Evolutionary conservation across 2,329 filamentous ascomycete genomes (phyloP), one percentile per base, ranked within the genome.

Genomic region (Fusarium sp.): DNA sequence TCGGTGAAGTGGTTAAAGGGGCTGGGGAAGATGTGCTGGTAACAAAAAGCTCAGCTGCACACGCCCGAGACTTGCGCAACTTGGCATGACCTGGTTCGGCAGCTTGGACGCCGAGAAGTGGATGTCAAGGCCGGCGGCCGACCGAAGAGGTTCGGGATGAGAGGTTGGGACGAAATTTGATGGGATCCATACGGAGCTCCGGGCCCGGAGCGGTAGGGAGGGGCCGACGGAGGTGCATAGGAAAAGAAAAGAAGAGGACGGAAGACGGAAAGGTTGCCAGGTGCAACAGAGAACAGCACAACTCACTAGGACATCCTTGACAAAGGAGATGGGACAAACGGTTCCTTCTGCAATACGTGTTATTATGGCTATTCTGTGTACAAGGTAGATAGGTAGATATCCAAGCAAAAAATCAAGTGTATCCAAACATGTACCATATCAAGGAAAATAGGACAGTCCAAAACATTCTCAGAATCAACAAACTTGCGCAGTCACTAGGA

Each of bases 291-390:
- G 65, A 46, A 68, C 55, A 62, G 54, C 67, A 66, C 53, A 49
- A 82, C 91, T 87, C 88, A 94, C 92, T 82, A 94, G 83, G 70
- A 92, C 88, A 79, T 94, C 90, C 82, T 93, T 93, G 80, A 94
- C 92, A 80, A 94, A 94, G 73, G 90, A 93, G 78, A 94, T 93
- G 73, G 91, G 91, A 79, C 91, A 94, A 69, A 94, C 89, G 51
- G 92, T 94, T 68, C 92, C 92, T 85, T 94, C 92, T 94, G 74
- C 50, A 71, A 51, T 28, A 26, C 58, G 51, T 71, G 69, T 71
- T 71, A 71, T 63, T 71, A 69, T 58, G 28, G 25, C 65, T 71
- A 71, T 71, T 56, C 56, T 69, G 59, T 34, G 41, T 51, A 56
- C 44, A 46, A 46, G 9, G 25, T 46, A 46, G 44, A 46, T 52